Conservation (phyloP, 305 asterid genomes). For the Solanum chacoense region DNA sequence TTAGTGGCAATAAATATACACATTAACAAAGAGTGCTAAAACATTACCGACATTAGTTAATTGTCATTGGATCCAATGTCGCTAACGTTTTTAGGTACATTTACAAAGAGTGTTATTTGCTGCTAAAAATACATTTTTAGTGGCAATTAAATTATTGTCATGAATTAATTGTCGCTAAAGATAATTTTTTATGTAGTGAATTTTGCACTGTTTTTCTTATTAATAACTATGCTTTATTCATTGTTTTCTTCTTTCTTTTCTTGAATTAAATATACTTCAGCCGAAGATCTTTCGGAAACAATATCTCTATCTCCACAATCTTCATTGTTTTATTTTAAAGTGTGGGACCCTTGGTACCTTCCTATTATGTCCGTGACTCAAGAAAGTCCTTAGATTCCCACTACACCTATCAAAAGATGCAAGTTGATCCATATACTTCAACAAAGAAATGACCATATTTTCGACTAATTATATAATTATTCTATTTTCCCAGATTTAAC, state of each 20-base stretch:
- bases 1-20: background rate
- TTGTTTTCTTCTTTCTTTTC: background rate
- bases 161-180: no score
- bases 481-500: background rate
- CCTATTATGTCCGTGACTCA: background rate
- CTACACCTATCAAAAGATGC: background rate
- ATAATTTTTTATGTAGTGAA: no score
- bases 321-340: background rate
- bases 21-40: no score
- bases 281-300: rapidly evolving
- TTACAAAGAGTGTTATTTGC: background rate
- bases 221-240: background rate
- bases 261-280: no score
- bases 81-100: background rate
- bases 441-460: background rate
- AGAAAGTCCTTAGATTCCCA: background rate
- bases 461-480: background rate
- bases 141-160: background rate
- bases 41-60: background rate
- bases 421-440: background rate
- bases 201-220: no score
- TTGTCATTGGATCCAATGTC: background rate
- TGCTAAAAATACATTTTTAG: background rate
- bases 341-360: background rate
- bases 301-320: background rate